These are phyloP conservation scores for Talaromyces piceae DNA, from an alignment of 2,329 filamentous ascomycete genomes.

Conservation along the genomic window DNA sequence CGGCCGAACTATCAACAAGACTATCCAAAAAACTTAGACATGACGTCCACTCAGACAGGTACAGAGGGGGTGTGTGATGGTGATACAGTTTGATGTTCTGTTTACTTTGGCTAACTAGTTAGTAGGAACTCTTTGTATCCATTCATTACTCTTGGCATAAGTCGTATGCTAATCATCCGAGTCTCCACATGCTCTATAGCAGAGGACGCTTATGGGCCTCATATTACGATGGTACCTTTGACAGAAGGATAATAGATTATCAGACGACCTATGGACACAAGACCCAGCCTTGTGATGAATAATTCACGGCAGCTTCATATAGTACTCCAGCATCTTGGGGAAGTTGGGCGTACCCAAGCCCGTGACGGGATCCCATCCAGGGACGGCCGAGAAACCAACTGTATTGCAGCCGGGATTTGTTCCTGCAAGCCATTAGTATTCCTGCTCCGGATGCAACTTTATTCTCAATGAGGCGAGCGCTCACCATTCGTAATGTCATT, in stretches of 20 bases:
- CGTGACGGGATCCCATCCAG: slow-evolving; percentile 26
- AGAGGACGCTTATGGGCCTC: too few relatives aligned
- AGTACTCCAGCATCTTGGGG: slow-evolving; percentile 10
- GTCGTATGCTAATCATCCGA: too few relatives aligned
- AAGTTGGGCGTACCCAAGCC: slow-evolving; percentile 25
- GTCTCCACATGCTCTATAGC: too few relatives aligned
- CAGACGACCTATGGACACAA: background rate
- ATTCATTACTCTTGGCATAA: too few relatives aligned
- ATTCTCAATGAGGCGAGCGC: background rate
- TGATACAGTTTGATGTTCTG: too few relatives aligned
- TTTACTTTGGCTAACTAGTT: too few relatives aligned
- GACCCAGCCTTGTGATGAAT: too few relatives aligned
- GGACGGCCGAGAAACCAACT: slow-evolving; percentile 3
- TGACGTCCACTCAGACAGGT: background rate
- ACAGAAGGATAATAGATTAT: too few relatives aligned
- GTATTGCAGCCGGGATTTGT: slow-evolving; percentile 9
- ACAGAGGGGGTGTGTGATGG: too few relatives aligned
- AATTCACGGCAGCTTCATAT: slow-evolving; percentile 4
- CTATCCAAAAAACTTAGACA: too few relatives aligned
- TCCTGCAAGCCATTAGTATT: background rate
- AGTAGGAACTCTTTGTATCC: too few relatives aligned
- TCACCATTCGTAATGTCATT: slow-evolving; percentile 10
- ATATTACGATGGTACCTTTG: too few relatives aligned
- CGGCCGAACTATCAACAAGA: background rate
- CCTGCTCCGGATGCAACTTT: background rate